Evolutionary conservation across 257 asterid species (phyloP).

Genomic region (Haberlea rhodopensis): DNA sequence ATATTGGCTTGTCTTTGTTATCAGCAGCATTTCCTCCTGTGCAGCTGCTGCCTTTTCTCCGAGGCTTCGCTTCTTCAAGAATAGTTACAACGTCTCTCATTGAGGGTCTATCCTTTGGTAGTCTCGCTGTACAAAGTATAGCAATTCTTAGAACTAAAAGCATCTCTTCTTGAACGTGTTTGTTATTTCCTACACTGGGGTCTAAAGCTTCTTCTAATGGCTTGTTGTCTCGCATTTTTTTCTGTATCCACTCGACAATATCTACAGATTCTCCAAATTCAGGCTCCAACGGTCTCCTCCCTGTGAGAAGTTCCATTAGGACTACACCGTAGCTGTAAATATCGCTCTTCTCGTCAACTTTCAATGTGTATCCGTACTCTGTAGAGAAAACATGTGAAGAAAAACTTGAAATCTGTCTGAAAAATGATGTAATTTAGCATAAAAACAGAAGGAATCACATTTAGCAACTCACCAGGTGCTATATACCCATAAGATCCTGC

Average conservation of each 20-base stretch:
- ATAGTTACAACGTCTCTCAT: constrained; percentile 58
- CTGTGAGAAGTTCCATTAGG: constrained; percentile 53
- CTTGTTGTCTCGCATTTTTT: constrained; percentile 30
- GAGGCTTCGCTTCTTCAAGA: constrained; percentile 59
- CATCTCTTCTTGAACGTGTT: constrained; percentile 59
- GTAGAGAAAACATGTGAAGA: constrained; percentile 1
- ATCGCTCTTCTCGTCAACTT: constrained; percentile 59
- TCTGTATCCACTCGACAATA: constrained; percentile 44
- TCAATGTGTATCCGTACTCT: constrained; percentile 59
- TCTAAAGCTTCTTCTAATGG: constrained; percentile 42
- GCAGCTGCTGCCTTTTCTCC: constrained; percentile 42
- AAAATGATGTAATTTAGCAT: not conserved
- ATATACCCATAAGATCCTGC: constrained; percentile 71
- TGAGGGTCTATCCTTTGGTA: constrained; percentile 53
- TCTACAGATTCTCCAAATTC: constrained; percentile 55
- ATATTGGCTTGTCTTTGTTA: constrained; percentile 37
- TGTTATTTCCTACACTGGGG: constrained; percentile 31
- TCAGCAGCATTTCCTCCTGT: constrained; percentile 21
- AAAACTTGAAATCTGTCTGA: not conserved
- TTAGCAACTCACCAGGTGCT: constrained; percentile 54
- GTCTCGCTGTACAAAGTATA: constrained; percentile 47
- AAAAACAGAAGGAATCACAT: not conserved
- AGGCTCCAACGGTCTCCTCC: constrained; percentile 45
- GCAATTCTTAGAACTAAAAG: constrained; percentile 48
- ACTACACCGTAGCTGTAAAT: constrained; percentile 61